A percentile compares a stretch with the other conserved stretches of the same genome.
Evolutionary conservation across 2,329 filamentous ascomycete genomes (phyloP).

Genomic region (Aspergillus spinulosporus): DNA sequence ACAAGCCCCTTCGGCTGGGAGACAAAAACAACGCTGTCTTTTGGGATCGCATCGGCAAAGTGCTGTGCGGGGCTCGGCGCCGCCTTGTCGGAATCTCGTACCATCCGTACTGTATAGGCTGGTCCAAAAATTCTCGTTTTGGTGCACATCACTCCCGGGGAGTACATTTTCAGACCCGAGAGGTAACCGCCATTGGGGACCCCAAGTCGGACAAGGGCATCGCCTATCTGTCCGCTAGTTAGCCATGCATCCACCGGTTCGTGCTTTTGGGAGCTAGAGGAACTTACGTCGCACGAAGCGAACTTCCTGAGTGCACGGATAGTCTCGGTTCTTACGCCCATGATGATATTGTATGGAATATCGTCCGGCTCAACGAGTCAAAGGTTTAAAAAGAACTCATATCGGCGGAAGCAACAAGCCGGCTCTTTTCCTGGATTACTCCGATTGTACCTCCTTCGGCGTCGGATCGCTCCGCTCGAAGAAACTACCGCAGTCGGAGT

Average conservation of each 20-base stretch:
- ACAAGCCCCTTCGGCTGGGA: slow-evolving; percentile 36
- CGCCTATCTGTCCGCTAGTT: slow-evolving; percentile 29
- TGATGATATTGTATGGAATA: no score
- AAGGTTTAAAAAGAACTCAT: neutral
- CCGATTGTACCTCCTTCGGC: neutral
- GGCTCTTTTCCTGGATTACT: neutral
- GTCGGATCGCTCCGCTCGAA: neutral
- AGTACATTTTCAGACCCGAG: slow-evolving; percentile 35
- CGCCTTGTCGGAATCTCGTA: slow-evolving; percentile 32
- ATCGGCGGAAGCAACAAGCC: neutral
- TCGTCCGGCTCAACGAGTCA: no score
- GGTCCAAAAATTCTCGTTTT: slow-evolving; percentile 31
- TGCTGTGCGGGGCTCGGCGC: slow-evolving; percentile 33
- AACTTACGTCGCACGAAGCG: slow-evolving; percentile 15
- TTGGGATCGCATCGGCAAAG: slow-evolving; percentile 38
- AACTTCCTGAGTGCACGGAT: slow-evolving; percentile 15
- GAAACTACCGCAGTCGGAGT: neutral
- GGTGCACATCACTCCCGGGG: slow-evolving; percentile 23
- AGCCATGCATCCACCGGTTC: neutral
- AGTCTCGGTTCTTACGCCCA: no score
- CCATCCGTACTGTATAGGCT: slow-evolving; percentile 37
- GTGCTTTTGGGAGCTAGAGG: neutral
- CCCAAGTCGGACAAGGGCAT: slow-evolving; percentile 39
- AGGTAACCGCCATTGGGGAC: slow-evolving; percentile 38
- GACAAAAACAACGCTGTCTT: slow-evolving; percentile 39